Percentiles rank a stretch among this genome's conserved stretches.
phyloP scores from a whole-genome alignment of 805 yeast genomes.

The Ogataea minuta region DNA sequence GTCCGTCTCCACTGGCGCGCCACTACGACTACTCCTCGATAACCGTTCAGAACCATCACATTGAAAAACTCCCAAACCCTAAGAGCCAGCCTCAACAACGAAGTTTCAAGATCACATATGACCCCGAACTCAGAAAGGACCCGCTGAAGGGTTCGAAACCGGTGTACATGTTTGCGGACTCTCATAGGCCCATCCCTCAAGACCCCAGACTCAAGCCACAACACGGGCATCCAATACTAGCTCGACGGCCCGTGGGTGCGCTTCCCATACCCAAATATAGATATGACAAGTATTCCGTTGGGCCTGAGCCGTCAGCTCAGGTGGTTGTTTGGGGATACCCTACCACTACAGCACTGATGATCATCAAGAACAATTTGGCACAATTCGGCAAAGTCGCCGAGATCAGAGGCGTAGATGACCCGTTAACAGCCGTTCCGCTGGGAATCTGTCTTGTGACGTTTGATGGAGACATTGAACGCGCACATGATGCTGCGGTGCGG shows the following conservation, averaged over 20 bases:
- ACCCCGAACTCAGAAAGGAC: constrained; percentile 47
- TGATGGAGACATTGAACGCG: constrained; percentile 53
- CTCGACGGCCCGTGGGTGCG: constrained; percentile 9
- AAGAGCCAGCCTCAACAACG: constrained; percentile 6
- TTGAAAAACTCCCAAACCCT: constrained; percentile 3
- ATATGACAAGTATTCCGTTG: constrained; percentile 71
- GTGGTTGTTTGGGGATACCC: constrained; percentile 70
- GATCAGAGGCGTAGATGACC: constrained; percentile 61
- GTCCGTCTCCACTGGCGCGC: not conserved
- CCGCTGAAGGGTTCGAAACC: constrained; percentile 30
- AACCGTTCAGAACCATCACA: constrained; percentile 22
- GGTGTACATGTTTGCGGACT: constrained; percentile 36
- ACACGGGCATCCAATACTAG: constrained; percentile 10
- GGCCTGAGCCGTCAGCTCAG: constrained; percentile 70
- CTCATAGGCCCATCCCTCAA: constrained; percentile 28
- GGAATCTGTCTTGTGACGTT: constrained; percentile 67
- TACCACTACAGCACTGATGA: constrained; percentile 44
- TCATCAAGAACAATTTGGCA: constrained; percentile 52
- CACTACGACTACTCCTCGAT: constrained; percentile 19
- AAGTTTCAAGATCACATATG: constrained; percentile 43
- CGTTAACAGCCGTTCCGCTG: constrained; percentile 72
- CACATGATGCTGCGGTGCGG: constrained; percentile 44
- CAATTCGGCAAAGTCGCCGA: constrained; percentile 63
- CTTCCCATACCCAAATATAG: constrained; percentile 33
- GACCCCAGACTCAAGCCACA: constrained; percentile 25